Evolutionary conservation across 2,329 filamentous ascomycete genomes (phyloP), one percentile per base, ranked within the genome.

Genomic region (Fusarium sp.): DNA sequence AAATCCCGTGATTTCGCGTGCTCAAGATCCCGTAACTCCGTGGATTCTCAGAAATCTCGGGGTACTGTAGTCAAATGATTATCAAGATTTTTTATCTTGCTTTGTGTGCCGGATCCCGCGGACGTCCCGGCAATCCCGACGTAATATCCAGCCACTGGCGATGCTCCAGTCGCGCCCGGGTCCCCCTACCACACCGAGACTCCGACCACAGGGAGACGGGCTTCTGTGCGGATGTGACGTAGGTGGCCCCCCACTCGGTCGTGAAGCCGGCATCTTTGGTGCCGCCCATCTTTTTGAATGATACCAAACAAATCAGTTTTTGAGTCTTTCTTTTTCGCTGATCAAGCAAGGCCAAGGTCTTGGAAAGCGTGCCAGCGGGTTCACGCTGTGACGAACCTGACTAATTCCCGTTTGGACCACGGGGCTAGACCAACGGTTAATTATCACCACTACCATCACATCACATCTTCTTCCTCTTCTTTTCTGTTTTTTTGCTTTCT

Each of bases 381-480:
- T 63, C 34, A 27, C 16, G n/a, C 18, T 57, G 62, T 70, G 67
- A 70, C 47, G 27, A 52, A 52, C 47, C 45, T 52, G 70, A 73
- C 70, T 73, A 73, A 73, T 73, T 71, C 66, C 66, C 66, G 61
- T 24, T 62, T 47, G 31, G 58, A 40, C n/a, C n/a, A 18, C 22
- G 37, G 34, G 45, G 5, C 45, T 62, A 62, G 59, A 37, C 42
- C 31, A 24, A 40, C 34, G 35, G 27, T 27, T 58, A 58, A 57
- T 24, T 38, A 61, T 27, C n/a, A 42, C n/a, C n/a, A 54, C 38
- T n/a, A 40, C 52, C 47, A 52, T 47, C 22, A 14, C 20, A 29
- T 29, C 31, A 31, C 31, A 11, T 34, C 29, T 37, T 42, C 38
- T 16, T 45, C 34, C 5, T 40, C 22, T 29, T 37, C 37, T 4